Evolutionary conservation across 768 basidiomycete genomes (phyloP).

Genomic region (Leccinum subgranulosum): DNA sequence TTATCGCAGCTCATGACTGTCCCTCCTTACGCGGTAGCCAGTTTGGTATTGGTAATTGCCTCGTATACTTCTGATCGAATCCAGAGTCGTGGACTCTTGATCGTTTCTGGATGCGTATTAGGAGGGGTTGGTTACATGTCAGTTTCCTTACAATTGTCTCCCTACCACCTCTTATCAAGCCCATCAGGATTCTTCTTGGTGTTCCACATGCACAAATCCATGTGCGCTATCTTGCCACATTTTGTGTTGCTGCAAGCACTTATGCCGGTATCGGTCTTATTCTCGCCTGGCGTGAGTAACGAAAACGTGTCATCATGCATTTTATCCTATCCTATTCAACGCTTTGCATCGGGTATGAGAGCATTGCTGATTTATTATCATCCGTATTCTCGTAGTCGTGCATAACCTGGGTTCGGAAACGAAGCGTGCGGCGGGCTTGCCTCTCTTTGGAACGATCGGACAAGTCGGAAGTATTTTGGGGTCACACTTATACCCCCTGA

Average conservation of each 20-base stretch:
- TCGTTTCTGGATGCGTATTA: too few species aligned
- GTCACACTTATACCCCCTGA: constrained; percentile 40
- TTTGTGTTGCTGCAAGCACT: too few species aligned
- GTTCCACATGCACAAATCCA: too few species aligned
- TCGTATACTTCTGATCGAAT: constrained; percentile 44
- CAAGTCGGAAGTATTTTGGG: constrained; percentile 39
- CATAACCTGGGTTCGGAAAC: constrained; percentile 45
- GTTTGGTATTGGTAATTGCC: constrained; percentile 33
- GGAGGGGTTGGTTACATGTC: too few species aligned
- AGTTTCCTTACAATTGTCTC: too few species aligned
- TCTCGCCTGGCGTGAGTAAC: constrained; percentile 30
- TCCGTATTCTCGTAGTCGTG: constrained; percentile 26
- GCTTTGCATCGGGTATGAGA: not conserved
- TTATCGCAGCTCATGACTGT: constrained; percentile 50
- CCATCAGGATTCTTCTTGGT: too few species aligned
- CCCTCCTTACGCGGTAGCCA: constrained; percentile 48
- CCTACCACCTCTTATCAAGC: too few species aligned
- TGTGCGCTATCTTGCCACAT: too few species aligned
- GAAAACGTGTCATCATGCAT: not conserved
- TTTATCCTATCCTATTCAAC: not conserved
- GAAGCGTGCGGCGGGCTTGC: constrained; percentile 41
- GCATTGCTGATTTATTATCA: not conserved
- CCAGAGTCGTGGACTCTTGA: constrained; percentile 29
- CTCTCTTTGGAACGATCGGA: constrained; percentile 41
- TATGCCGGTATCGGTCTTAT: too few species aligned